Percentiles rank a stretch among this genome's conserved stretches.
Conservation (phyloP, 352 stramenopile species). For the Blastocystis sp. region DNA sequence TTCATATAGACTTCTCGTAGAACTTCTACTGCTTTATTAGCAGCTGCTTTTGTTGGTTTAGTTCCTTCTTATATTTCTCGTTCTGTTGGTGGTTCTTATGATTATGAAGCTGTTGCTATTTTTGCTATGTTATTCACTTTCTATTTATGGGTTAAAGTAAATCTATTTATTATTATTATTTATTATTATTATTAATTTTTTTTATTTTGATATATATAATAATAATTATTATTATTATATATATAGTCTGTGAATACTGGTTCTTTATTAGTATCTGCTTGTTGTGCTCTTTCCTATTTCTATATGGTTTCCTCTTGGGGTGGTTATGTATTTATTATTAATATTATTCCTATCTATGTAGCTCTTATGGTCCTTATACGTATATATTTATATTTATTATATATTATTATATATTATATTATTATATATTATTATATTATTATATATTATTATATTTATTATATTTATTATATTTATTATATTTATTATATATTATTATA, state of each 20-base stretch:
- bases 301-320: constrained; percentile 86
- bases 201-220: not conserved
- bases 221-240: constrained; percentile 36
- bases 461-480: no score
- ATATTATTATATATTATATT: no score
- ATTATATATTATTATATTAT: no score
- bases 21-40: constrained; percentile 59
- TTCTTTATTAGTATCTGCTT: constrained; percentile 44
- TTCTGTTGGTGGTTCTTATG: constrained; percentile 81
- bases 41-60: constrained; percentile 76
- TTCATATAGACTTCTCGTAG: constrained; percentile 80
- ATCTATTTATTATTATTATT: not conserved
- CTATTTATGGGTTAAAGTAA: constrained; percentile 79
- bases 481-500: no score
- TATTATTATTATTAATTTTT: constrained; percentile 36
- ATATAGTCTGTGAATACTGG: constrained; percentile 28
- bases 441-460: no score
- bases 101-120: constrained; percentile 91
- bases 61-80: constrained; percentile 85
- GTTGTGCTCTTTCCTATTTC: constrained; percentile 72
- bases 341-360: constrained; percentile 87
- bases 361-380: constrained; percentile 66
- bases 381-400: no score
- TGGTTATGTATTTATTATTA: constrained; percentile 96
- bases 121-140: constrained; percentile 89